A percentile compares a stretch with the other conserved stretches of the same genome.
These are phyloP conservation scores for Coniochaeta hoffmannii DNA, from an alignment of 2,329 filamentous ascomycete species.

Conservation along the genomic window DNA sequence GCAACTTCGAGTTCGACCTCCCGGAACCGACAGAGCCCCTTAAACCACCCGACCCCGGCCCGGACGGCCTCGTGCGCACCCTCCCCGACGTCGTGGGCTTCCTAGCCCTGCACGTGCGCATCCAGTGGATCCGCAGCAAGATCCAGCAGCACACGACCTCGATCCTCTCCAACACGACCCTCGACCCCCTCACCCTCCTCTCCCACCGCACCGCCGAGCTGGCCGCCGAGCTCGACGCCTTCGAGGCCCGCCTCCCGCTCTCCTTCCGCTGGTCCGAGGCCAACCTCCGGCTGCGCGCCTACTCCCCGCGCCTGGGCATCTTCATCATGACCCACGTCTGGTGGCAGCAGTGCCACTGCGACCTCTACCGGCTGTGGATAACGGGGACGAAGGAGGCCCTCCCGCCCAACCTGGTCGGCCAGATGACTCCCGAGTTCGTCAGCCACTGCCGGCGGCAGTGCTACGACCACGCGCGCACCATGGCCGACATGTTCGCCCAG, in stretches of 20 bases:
- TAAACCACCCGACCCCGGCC: conserved; percentile 31
- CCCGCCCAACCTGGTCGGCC: conserved; percentile 32
- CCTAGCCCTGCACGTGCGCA: conserved; percentile 47
- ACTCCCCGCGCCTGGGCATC: conserved; percentile 48
- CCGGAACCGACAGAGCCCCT: conserved; percentile 46
- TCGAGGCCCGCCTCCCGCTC: conserved; percentile 43
- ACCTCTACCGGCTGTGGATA: conserved; percentile 47
- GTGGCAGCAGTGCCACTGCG: conserved; percentile 52
- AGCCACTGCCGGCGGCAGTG: conserved; percentile 41
- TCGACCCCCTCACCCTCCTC: conserved; percentile 35
- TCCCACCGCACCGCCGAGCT: conserved; percentile 41
- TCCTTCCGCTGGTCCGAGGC: conserved; percentile 52
- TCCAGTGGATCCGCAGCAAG: conserved; percentile 45
- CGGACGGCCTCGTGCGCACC: conserved; percentile 33
- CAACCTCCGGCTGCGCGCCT: conserved; percentile 47
- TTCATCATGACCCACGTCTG: conserved; percentile 54
- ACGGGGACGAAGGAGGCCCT: conserved; percentile 40
- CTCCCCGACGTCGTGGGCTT: conserved; percentile 47
- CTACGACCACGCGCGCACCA: conserved; percentile 45
- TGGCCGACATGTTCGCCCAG: conserved; percentile 47
- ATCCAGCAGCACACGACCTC: conserved; percentile 47
- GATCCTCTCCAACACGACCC: conserved; percentile 30
- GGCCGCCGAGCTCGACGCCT: conserved; percentile 35
- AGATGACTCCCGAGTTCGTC: conserved; percentile 40
- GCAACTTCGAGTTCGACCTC: conserved; percentile 49